Percentiles rank a stretch among this genome's conserved stretches.
phyloP scores from a whole-genome alignment of 495 filamentous ascomycete genomes.

The Neurospora hispaniola region DNA sequence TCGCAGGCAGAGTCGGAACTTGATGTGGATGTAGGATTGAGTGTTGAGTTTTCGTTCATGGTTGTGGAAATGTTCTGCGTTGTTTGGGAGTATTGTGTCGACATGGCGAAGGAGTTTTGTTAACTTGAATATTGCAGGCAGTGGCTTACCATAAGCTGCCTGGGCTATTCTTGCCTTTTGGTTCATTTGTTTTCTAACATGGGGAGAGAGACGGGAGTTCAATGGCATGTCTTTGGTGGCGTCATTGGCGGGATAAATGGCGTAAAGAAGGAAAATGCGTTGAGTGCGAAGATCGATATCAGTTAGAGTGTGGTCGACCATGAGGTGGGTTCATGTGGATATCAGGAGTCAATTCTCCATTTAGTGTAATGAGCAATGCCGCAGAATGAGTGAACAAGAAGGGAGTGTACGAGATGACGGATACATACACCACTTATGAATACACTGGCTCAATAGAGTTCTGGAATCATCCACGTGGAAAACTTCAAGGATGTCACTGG shows the following conservation, averaged over 20 bases:
- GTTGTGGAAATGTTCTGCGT: not conserved
- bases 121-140: not conserved
- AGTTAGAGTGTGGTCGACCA: not conserved
- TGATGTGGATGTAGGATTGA: slow-evolving; percentile 34
- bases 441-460: not conserved
- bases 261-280: not conserved
- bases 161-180: not conserved
- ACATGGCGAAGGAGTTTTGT: not conserved
- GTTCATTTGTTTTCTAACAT: not conserved
- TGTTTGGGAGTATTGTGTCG: not conserved
- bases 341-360: not conserved
- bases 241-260: not conserved
- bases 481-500: not conserved
- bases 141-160: not conserved
- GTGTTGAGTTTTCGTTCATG: not conserved
- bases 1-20: slow-evolving; percentile 33
- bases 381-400: not conserved
- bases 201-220: not conserved
- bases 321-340: not conserved
- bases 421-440: not conserved
- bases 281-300: not conserved
- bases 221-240: not conserved
- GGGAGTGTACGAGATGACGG: not conserved
- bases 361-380: not conserved
- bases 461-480: not conserved